A percentile compares a stretch with the other conserved stretches of the same genome.
These are phyloP conservation scores for Ustilago cynodontis DNA, from an alignment of 1,284 basidiomycete genomes.

Conservation along the genomic window DNA sequence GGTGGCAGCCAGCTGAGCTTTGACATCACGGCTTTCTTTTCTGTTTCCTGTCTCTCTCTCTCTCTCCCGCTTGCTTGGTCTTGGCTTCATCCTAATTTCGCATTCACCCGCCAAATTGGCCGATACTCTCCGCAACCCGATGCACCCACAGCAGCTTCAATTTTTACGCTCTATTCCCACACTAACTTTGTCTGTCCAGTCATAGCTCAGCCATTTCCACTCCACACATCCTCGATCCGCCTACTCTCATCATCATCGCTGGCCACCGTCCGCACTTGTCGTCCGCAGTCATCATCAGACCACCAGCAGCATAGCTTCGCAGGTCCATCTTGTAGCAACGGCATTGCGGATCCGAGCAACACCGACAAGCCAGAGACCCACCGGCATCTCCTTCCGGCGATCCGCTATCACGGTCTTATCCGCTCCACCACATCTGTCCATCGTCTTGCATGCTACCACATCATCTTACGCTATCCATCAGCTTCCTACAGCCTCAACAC, in stretches of 20 bases:
- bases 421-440: background rate
- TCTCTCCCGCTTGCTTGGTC: background rate
- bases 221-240: background rate
- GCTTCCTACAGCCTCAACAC: background rate
- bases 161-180: background rate
- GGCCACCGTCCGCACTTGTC: background rate
- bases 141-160: background rate
- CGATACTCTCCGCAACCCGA: constrained; percentile 24
- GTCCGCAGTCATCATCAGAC: background rate
- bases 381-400: background rate
- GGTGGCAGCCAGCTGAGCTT: constrained; percentile 7
- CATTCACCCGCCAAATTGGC: constrained; percentile 33
- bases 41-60: background rate
- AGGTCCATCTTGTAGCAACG: background rate
- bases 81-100: background rate
- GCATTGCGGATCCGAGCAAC: background rate
- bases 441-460: background rate
- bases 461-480: background rate
- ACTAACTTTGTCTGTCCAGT: constrained; percentile 1
- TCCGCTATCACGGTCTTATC: background rate
- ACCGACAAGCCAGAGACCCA: background rate
- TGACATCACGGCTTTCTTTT: constrained; percentile 4
- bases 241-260: background rate
- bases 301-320: background rate
- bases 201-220: constrained; percentile 5